Base-by-base conservation (phyloP, 768 basidiomycete genomes). In the Leccinum obscurum region DNA sequence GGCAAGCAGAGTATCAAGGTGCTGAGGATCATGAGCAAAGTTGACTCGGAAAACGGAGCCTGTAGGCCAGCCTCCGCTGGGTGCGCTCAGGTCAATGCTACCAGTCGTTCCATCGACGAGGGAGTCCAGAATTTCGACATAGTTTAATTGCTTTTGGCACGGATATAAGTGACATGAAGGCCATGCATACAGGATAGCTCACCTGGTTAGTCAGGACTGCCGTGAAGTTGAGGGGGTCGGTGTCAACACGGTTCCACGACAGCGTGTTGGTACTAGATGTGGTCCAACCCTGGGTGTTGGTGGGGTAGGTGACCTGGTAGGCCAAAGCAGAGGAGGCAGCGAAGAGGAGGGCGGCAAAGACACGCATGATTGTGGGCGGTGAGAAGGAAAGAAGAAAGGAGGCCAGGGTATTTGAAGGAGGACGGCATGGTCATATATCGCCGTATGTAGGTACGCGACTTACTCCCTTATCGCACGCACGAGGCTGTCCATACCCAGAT, bases 41-140 rank as follows among this genome's bases (percentile, higher is more conserved):
- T 94, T 92, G 74, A 95, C 80, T 58, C 83, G 87, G 83, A 83
- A 95, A 37, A 73, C 77, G 35, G 64, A 57, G 58, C 87, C 88
- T n/a, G 71, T 51, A 13, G 86, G 85, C 86, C 88, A 93, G 15
- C 88, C 88, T 32, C 77, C 80, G 55, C 79, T 82, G 4, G 88
- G 86, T 22, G 87, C 77, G 69, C 76, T 80, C 56, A 88, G 76
- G 24, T 64, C 68, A 46, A 78, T 70, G 4, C 64, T 68, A 14
- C 75, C 75, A 0, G 72, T 63, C 15, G 74, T 78, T 34, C 85
- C 85, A 52, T 83, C 78, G 49, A 89, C 84, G 51, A 81, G 70
- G 30, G 85, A 77, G 17, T 76, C 76, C 35, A 95, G 78, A 52
- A 87, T 72, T 68, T 89, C 81, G 52, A 60, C 24, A 59, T 71